Conservation (phyloP, 2,329 filamentous ascomycete genomes). For the Hawksworthiomyces lignivorus region DNA sequence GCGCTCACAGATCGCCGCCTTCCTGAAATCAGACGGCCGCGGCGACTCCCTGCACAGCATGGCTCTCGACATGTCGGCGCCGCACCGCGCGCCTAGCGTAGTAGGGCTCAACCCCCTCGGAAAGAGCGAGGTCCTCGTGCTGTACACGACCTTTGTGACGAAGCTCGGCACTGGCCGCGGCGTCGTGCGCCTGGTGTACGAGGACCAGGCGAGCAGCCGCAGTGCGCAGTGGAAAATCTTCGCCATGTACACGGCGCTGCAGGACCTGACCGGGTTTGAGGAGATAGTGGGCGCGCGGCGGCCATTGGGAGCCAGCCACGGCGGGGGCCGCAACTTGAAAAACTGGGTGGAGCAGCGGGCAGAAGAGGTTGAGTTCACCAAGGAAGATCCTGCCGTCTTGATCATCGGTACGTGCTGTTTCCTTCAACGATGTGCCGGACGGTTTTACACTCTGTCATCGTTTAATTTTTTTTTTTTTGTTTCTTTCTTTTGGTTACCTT, state of each 20-base stretch:
- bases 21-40: conserved; percentile 28
- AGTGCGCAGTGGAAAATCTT: conserved; percentile 65
- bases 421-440: too few species aligned
- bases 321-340: conserved; percentile 39
- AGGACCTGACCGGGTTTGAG: conserved; percentile 45
- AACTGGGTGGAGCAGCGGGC: conserved; percentile 54
- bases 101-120: conserved; percentile 41
- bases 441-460: too few species aligned
- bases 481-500: too few species aligned
- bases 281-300: conserved; percentile 40
- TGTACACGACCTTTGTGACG: conserved; percentile 48
- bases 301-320: conserved; percentile 49
- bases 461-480: too few species aligned
- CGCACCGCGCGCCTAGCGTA: conserved; percentile 35
- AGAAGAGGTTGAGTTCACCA: conserved; percentile 37
- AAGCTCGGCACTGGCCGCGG: conserved; percentile 48
- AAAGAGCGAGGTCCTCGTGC: conserved; percentile 44
- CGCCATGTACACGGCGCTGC: conserved; percentile 53
- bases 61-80: conserved; percentile 36
- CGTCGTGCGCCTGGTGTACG: conserved; percentile 42
- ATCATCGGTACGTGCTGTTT: conserved; percentile 45
- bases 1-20: conserved; percentile 29
- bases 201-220: conserved; percentile 24
- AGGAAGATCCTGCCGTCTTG: conserved; percentile 49
- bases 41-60: conserved; percentile 31